A percentile compares a stretch with the other conserved stretches of the same genome.
Conservation (phyloP, 2,329 filamentous ascomycete species). For the Beauveria asiatica region DNA sequence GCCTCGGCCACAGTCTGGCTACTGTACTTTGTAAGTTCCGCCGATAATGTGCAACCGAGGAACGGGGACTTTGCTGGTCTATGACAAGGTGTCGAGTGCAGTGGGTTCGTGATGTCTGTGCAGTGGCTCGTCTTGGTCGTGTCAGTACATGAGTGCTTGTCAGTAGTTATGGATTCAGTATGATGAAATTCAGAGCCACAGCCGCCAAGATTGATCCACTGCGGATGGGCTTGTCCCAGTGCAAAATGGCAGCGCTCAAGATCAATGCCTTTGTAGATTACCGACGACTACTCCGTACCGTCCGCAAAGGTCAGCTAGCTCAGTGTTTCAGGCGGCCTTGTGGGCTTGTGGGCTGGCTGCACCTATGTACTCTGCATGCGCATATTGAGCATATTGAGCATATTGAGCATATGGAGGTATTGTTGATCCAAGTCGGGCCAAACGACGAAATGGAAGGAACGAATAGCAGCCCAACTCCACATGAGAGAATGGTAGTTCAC, state of each 20-base stretch:
- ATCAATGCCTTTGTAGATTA: no score
- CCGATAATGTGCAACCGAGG: not conserved
- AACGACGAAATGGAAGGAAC: not conserved
- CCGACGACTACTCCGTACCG: not conserved
- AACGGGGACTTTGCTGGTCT: not conserved
- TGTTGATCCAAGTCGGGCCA: not conserved
- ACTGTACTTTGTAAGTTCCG: not conserved
- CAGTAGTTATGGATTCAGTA: not conserved
- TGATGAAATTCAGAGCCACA: not conserved
- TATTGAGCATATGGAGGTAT: not conserved
- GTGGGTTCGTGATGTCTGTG: not conserved
- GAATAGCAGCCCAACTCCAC: not conserved
- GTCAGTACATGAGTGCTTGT: not conserved
- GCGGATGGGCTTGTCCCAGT: no score
- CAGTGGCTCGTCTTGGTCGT: not conserved
- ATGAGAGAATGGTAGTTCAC: not conserved
- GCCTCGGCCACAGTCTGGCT: not conserved
- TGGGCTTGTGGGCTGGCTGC: not conserved
- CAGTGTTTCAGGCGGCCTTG: conserved; percentile 6
- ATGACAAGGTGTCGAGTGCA: not conserved
- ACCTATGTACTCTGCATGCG: not conserved
- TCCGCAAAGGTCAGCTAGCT: not conserved
- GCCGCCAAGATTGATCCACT: not conserved
- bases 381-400: not conserved
- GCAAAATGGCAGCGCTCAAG: no score